A percentile compares a stretch with the other conserved stretches of the same genome.
Conservation (phyloP, 2,329 filamentous ascomycete genomes). For the Parastagonospora nodorum region DNA sequence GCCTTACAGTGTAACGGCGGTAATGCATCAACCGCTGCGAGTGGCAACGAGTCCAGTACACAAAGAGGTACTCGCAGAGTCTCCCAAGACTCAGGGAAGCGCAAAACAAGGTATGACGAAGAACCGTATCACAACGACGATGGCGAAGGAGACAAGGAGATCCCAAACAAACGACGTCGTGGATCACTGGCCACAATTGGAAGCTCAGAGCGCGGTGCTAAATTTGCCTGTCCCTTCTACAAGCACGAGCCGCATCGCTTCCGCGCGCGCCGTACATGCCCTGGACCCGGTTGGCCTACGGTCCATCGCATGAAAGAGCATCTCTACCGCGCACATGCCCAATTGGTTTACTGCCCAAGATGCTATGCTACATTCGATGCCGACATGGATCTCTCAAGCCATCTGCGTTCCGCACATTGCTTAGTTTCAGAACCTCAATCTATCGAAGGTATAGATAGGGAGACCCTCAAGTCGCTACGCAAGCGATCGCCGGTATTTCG, state of each 20-base stretch:
- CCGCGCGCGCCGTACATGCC: constrained; percentile 43
- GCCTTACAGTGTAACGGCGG: constrained; percentile 28
- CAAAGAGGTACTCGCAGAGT: constrained; percentile 18
- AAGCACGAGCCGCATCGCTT: constrained; percentile 48
- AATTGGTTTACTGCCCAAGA: constrained; percentile 45
- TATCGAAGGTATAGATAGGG: constrained; percentile 47
- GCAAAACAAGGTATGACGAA: constrained; percentile 29
- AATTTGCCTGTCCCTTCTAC: constrained; percentile 50
- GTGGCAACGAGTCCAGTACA: neutral
- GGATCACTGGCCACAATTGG: constrained; percentile 30
- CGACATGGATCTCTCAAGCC: constrained; percentile 38
- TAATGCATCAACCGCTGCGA: constrained; percentile 8
- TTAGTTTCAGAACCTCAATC: constrained; percentile 22
- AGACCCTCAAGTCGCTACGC: constrained; percentile 43
- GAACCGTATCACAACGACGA: constrained; percentile 21
- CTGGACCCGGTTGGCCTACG: constrained; percentile 46
- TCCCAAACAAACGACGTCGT: constrained; percentile 29
- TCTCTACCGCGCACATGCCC: constrained; percentile 47
- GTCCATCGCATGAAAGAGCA: constrained; percentile 52
- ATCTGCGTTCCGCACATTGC: constrained; percentile 37
- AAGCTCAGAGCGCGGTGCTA: constrained; percentile 28
- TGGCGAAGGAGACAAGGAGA: constrained; percentile 21
- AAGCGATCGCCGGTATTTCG: constrained; percentile 39
- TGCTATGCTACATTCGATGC: constrained; percentile 46
- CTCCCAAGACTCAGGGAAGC: constrained; percentile 25